A percentile compares a stretch with the other conserved stretches of the same genome.
phyloP scores from a whole-genome alignment of 2,329 filamentous ascomycete genomes.

The Calonectria hongkongensis region DNA sequence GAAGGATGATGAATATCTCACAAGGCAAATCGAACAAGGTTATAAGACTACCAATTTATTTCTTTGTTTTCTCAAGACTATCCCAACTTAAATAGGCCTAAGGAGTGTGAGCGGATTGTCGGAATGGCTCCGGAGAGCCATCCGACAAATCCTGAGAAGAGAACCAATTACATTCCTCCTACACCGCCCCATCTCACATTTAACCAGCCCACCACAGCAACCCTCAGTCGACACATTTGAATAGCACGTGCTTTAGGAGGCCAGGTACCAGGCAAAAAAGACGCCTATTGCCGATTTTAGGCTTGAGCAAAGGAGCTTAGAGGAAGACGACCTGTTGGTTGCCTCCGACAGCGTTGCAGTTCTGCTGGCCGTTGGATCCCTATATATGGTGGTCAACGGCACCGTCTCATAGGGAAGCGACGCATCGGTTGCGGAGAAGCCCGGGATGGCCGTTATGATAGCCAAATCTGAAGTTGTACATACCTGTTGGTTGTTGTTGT shows the following conservation, averaged over 20 bases:
- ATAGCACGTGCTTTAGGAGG: slow-evolving; percentile 1
- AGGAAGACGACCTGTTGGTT: slow-evolving; percentile 4
- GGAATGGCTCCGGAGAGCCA: neutral
- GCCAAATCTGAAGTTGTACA: neutral
- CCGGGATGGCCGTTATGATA: neutral
- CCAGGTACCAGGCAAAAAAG: slow-evolving; percentile 22
- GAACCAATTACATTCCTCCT: slow-evolving; percentile 1
- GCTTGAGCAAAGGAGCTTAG: neutral
- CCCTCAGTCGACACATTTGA: neutral
- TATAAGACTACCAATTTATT: neutral
- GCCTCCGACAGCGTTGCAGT: slow-evolving; percentile 3
- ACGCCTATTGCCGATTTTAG: slow-evolving; percentile 12
- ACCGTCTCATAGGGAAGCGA: neutral
- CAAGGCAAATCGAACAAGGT: neutral
- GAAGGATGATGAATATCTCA: neutral
- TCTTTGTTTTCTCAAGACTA: slow-evolving; percentile 11
- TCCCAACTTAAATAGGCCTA: slow-evolving; percentile 10
- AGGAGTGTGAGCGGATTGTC: slow-evolving; percentile 1
- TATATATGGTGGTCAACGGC: slow-evolving; percentile 3
- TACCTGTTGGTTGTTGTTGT: slow-evolving; percentile 13
- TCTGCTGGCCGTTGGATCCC: slow-evolving; percentile 9
- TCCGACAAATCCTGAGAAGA: neutral
- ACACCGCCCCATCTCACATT: neutral
- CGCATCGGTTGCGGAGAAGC: neutral
- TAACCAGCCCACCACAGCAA: neutral